Percentiles rank a stretch among this genome's conserved stretches.
Evolutionary conservation across 1,139 yeast genomes (phyloP).

Genomic region (Candida smagusa): DNA sequence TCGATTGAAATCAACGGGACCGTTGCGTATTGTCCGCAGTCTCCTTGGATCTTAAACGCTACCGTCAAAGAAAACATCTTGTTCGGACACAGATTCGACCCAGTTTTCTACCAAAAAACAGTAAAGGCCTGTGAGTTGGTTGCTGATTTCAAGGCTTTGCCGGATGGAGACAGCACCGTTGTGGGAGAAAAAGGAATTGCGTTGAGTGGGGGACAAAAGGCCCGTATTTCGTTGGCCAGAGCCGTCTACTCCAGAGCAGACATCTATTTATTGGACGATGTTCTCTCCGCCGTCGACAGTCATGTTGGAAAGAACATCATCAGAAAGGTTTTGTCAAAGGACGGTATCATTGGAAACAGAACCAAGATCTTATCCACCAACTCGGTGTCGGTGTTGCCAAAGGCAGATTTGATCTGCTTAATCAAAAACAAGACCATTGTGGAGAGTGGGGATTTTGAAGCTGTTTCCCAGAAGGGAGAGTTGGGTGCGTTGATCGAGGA

Average conservation of each 20-base stretch:
- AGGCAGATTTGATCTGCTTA: slow-evolving; percentile 17
- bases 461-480: slow-evolving; percentile 18
- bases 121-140: slow-evolving; percentile 20
- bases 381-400: slow-evolving; percentile 17
- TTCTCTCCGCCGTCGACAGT: slow-evolving; percentile 25
- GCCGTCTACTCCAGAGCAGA: slow-evolving; percentile 25
- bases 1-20: slow-evolving; percentile 18
- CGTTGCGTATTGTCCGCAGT: slow-evolving; percentile 25
- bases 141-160: slow-evolving; percentile 19
- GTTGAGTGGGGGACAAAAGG: slow-evolving; percentile 26
- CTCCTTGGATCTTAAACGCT: slow-evolving; percentile 22
- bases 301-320: slow-evolving; percentile 24
- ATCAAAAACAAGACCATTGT: slow-evolving; percentile 15
- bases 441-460: slow-evolving; percentile 15
- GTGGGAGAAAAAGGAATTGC: slow-evolving; percentile 29
- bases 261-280: slow-evolving; percentile 21
- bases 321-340: slow-evolving; percentile 13
- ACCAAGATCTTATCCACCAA: slow-evolving; percentile 23
- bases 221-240: slow-evolving; percentile 25
- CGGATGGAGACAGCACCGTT: slow-evolving; percentile 22
- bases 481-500: slow-evolving; percentile 24
- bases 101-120: slow-evolving; percentile 17
- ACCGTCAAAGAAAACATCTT: slow-evolving; percentile 21
- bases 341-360: slow-evolving; percentile 19
- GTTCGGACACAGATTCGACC: slow-evolving; percentile 20